These are phyloP conservation scores for Huntiella decipiens DNA, from an alignment of 2,329 filamentous ascomycete genomes.

Conservation along the genomic window DNA sequence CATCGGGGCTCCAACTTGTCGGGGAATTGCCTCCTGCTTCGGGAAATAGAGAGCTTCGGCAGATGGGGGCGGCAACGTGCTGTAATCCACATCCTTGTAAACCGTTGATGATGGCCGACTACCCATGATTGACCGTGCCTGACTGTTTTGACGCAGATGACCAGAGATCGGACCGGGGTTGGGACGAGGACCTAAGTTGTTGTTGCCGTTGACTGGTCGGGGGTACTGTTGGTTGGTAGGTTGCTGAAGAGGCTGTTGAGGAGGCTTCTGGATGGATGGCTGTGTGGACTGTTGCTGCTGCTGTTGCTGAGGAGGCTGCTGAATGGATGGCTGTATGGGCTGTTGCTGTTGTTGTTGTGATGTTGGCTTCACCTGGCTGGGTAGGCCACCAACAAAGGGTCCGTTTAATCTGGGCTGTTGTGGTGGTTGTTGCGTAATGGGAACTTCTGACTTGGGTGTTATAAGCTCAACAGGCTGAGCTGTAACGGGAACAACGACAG, in stretches of 20 bases:
- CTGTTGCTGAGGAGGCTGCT: too few species aligned
- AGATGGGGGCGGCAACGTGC: constrained; percentile 18
- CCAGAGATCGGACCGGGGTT: not conserved
- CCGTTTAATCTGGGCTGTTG: not conserved
- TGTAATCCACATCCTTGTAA: constrained; percentile 22
- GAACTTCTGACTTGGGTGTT: not conserved
- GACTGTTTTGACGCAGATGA: not conserved
- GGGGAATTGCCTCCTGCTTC: not conserved
- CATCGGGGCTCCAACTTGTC: constrained; percentile 19
- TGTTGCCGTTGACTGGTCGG: too few species aligned
- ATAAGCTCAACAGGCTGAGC: not conserved
- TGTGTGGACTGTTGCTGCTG: not conserved
- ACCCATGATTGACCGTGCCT: not conserved
- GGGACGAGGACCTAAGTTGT: too few species aligned
- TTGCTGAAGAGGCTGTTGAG: too few species aligned
- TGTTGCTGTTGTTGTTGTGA: too few species aligned
- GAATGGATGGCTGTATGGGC: not conserved
- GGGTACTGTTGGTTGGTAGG: too few species aligned
- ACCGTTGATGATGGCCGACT: constrained; percentile 18
- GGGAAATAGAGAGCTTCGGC: constrained; percentile 22
- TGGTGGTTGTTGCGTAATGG: not conserved
- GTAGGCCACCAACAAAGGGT: too few species aligned
- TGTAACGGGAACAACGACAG: not conserved
- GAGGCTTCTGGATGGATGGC: too few species aligned
- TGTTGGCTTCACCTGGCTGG: too few species aligned